Conservation (phyloP, 495 filamentous ascomycete species). For the Jackrogersella multiformis region DNA sequence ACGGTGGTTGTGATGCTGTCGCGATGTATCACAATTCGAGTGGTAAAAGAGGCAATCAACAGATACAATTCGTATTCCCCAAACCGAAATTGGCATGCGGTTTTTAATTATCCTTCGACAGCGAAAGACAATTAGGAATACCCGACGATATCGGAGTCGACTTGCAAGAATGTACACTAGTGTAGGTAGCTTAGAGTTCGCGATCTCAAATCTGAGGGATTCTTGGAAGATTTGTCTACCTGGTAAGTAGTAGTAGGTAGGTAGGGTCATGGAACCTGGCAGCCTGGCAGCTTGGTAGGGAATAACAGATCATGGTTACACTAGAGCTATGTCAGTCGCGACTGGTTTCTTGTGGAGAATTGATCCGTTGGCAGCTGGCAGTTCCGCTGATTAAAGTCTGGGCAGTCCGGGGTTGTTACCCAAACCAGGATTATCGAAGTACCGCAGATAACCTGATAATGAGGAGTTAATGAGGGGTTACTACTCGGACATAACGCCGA, state of each 20-base stretch:
- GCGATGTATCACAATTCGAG: conserved; percentile 29
- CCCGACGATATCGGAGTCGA: not conserved
- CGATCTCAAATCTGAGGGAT: conserved; percentile 1
- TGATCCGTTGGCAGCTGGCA: not conserved
- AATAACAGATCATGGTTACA: conserved; percentile 19
- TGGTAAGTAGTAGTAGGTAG: not conserved
- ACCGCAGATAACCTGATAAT: no score
- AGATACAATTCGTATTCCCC: not conserved
- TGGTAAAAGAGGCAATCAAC: conserved; percentile 24
- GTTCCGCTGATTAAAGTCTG: not conserved
- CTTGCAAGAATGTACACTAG: not conserved
- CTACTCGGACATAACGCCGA: no score
- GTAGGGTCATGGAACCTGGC: no score
- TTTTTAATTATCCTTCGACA: conserved; percentile 1
- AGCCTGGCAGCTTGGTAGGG: no score
- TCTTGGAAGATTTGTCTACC: not conserved
- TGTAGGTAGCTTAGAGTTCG: not conserved
- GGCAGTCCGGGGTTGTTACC: not conserved
- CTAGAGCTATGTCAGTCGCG: conserved; percentile 8
- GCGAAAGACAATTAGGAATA: not conserved
- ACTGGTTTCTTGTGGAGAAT: conserved; percentile 9
- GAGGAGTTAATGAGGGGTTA: no score
- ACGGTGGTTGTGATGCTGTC: conserved; percentile 24
- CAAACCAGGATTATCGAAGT: conserved; percentile 4
- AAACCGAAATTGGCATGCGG: conserved; percentile 12